phyloP scores from a whole-genome alignment of 805 yeast species.

The Dipodascus geniculatus region DNA sequence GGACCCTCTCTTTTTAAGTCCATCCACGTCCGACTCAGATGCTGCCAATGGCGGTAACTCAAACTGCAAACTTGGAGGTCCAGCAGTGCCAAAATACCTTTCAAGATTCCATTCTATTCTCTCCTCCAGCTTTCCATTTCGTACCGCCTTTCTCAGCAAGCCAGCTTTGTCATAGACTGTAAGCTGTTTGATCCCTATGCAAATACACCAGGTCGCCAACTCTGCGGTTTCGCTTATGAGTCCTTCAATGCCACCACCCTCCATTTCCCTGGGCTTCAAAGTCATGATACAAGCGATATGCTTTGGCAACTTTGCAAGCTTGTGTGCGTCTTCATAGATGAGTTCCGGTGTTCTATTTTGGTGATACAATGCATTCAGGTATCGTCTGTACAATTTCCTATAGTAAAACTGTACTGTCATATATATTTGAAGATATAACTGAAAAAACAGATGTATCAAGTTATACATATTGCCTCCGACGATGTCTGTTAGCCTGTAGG shows the following conservation, averaged over 20 bases:
- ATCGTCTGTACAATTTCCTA: neutral
- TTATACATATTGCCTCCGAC: neutral
- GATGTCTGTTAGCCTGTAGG: neutral
- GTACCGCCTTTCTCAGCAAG: conserved; percentile 32
- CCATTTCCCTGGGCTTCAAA: conserved; percentile 54
- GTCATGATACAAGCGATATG: conserved; percentile 60
- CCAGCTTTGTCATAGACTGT: conserved; percentile 77
- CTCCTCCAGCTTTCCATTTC: conserved; percentile 34
- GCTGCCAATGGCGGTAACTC: conserved; percentile 47
- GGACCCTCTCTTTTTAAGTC: neutral
- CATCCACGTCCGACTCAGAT: neutral
- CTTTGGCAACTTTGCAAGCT: conserved; percentile 65
- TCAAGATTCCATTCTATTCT: conserved; percentile 48
- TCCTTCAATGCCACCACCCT: conserved; percentile 78
- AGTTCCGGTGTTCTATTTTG: conserved; percentile 43
- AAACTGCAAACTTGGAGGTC: conserved; percentile 52
- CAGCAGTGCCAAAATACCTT: conserved; percentile 61
- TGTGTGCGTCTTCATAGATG: conserved; percentile 70
- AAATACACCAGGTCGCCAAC: conserved; percentile 71
- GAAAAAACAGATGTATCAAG: neutral
- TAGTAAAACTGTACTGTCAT: neutral
- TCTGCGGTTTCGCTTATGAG: conserved; percentile 68
- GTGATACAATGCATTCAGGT: neutral
- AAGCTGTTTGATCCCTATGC: conserved; percentile 65
- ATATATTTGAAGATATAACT: neutral